Base-by-base conservation (phyloP, 441 rosid species). In the Capsella rubella region DNA sequence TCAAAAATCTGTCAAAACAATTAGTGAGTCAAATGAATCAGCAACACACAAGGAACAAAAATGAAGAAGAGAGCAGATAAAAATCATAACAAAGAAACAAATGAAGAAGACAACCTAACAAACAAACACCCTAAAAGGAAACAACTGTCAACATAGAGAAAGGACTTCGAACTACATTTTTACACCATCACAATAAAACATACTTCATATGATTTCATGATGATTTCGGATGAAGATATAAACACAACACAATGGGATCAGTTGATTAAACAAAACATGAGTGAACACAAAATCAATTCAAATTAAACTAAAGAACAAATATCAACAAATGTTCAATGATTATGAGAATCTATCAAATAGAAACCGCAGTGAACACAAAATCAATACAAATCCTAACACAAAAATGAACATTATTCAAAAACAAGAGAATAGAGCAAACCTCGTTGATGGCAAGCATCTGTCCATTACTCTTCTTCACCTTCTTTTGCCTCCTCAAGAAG, bases 361-460 rank as follows among this genome's bases (percentile, higher is more conserved):
- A 57, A 10, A 16, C 27, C 15, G 18, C 31, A 37, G 10, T 13
- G 4, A n/a, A n/a, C 7, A 0, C 13, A 37, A 11, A 21, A 12
- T 21, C 5, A 64, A 47, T 47, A 45, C 10, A 54, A 25, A 70
- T 13, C 46, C 1, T 31, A 4, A 9, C 2, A 64, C 1, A 10
- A 29, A 6, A 18, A 16, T 18, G 11, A 31, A 2, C 11, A n/a
- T 35, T 37, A 21, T 4, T 3, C 2, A 35, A 32, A 0, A 3
- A 53, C 4, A 1, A 35, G 5, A 35, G 32, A 51, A 51, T 11
- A 52, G 34, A 15, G 52, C 28, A 58, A 51, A 45, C 91, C 89
- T 87, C 89, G 34, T 87, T 87, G 75, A 87, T 85, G 54, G 87
- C 91, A 10, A 87, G 77, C 80, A 87, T 80, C 81, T 87, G 89